Conservation (phyloP, 306 rosid species). For the Carpinus fangiana region DNA sequence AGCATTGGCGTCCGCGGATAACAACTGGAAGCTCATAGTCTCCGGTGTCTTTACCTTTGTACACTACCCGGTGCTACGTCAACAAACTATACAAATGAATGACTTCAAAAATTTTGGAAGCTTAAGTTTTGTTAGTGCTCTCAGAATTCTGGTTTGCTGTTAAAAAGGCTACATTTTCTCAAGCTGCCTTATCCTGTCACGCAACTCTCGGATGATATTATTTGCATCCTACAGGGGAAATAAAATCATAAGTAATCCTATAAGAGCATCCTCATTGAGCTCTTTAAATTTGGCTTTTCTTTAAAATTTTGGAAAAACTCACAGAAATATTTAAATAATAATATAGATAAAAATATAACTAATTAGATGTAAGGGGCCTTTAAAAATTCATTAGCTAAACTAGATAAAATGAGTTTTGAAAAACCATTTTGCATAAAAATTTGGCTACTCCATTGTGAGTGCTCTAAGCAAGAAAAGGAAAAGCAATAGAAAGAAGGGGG, state of each 20-base stretch:
- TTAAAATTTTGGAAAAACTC: too few species aligned
- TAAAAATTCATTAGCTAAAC: too few species aligned
- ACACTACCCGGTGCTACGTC: not conserved
- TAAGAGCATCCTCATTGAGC: too few species aligned
- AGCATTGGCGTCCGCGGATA: not conserved
- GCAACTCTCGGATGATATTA: constrained; percentile 65
- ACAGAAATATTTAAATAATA: too few species aligned
- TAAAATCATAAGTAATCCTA: not conserved
- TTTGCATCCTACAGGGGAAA: constrained; percentile 66
- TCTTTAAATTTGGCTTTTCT: too few species aligned
- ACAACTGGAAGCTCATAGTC: not conserved
- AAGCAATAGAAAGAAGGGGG: not conserved
- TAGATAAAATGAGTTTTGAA: too few species aligned
- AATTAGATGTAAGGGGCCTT: too few species aligned
- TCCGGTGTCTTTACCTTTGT: not conserved
- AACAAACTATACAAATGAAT: not conserved
- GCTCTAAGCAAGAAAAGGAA: not conserved
- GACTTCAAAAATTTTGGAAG: not conserved
- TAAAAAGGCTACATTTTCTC: constrained; percentile 44
- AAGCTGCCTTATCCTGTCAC: constrained; percentile 53
- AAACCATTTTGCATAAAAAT: too few species aligned
- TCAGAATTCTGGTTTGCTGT: constrained; percentile 23
- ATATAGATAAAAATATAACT: too few species aligned
- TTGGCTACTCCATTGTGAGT: too few species aligned
- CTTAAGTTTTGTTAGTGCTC: not conserved